Evolutionary conservation across 177 flowering plant species (phyloP).

Genomic region (Vitis hybrid): DNA sequence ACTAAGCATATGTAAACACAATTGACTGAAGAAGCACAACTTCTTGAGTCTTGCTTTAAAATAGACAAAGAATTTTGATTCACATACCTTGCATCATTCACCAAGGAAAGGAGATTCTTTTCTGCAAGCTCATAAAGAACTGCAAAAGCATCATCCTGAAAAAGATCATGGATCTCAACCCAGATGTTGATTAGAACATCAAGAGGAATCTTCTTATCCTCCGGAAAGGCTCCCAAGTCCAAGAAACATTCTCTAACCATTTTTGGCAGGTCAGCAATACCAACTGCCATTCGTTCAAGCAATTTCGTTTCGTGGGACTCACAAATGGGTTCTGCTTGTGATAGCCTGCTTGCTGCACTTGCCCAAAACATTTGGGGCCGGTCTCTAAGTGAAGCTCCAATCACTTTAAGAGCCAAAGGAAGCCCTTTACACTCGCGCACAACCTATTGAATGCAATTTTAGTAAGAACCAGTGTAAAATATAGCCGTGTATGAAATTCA

Average conservation of each 20-base stretch:
- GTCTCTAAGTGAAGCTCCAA: conserved; percentile 72
- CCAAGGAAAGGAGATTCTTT: conserved; percentile 62
- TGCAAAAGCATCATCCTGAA: conserved; percentile 69
- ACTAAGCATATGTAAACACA: neutral
- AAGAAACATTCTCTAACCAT: conserved; percentile 73
- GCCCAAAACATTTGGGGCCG: conserved; percentile 64
- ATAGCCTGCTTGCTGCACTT: conserved; percentile 57
- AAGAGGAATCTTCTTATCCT: conserved; percentile 74
- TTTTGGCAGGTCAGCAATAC: conserved; percentile 38
- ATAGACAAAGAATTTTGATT: too few species aligned
- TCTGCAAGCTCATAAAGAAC: conserved; percentile 65
- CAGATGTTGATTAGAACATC: conserved; percentile 73
- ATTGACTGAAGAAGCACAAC: too few species aligned
- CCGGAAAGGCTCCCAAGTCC: conserved; percentile 80
- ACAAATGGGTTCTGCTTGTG: conserved; percentile 53
- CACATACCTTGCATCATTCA: conserved; percentile 57
- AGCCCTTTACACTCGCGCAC: conserved; percentile 75
- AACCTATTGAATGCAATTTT: conserved; percentile 36
- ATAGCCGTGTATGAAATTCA: neutral
- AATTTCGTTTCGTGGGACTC: conserved; percentile 62
- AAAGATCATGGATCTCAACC: conserved; percentile 68
- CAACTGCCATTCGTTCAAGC: conserved; percentile 63
- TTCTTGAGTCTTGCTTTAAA: too few species aligned
- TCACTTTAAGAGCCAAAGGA: conserved; percentile 85
- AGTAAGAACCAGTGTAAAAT: conserved; percentile 5